Percentiles rank a stretch among this genome's conserved stretches.
phyloP scores from a whole-genome alignment of 805 yeast genomes.

The Candida nemodendra region DNA sequence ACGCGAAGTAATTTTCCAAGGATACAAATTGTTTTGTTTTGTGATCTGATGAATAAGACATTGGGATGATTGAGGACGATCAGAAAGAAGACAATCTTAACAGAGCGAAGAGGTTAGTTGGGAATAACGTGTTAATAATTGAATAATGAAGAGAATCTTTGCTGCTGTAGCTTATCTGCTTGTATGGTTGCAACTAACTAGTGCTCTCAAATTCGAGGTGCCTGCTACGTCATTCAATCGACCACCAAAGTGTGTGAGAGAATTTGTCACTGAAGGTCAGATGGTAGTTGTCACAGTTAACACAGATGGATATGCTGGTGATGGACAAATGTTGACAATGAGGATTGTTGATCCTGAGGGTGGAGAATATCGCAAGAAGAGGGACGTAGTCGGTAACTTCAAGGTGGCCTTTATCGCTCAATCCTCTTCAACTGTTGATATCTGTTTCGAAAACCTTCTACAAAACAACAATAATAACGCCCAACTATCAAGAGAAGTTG shows the following conservation, averaged over 20 bases:
- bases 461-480: conserved; percentile 41
- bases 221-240: conserved; percentile 29
- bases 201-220: conserved; percentile 32
- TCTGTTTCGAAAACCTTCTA: conserved; percentile 76
- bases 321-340: conserved; percentile 79
- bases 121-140: no score
- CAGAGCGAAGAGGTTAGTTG: no score
- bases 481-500: conserved; percentile 63
- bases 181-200: conserved; percentile 6
- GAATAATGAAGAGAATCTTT: conserved; percentile 8
- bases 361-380: conserved; percentile 77
- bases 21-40: conserved; percentile 2
- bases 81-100: no score
- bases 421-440: conserved; percentile 80
- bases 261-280: conserved; percentile 81
- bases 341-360: conserved; percentile 74
- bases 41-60: conserved; percentile 3
- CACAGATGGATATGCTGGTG: conserved; percentile 74
- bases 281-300: conserved; percentile 81
- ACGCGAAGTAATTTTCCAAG: conserved; percentile 2
- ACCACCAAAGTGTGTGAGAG: conserved; percentile 82
- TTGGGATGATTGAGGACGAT: no score
- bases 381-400: conserved; percentile 69
- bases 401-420: conserved; percentile 85
- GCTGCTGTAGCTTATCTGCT: conserved; percentile 10